Percentiles rank a stretch among this genome's conserved stretches.
phyloP scores from a whole-genome alignment of 768 basidiomycete species.

The Chalciporus pseudorubinellus region DNA sequence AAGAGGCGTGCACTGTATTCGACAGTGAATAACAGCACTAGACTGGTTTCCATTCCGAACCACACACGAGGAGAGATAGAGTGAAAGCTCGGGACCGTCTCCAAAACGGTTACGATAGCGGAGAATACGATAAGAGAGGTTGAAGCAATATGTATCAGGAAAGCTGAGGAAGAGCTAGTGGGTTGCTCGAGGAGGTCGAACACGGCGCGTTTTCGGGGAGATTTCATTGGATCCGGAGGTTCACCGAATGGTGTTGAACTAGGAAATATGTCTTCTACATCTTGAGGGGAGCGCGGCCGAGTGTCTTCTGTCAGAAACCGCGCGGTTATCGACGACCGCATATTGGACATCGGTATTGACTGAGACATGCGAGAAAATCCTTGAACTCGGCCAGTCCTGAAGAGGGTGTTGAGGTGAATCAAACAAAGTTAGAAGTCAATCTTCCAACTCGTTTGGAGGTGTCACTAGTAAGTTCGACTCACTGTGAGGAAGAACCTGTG shows the following conservation, averaged over 20 bases:
- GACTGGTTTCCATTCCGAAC: slow-evolving; percentile 84
- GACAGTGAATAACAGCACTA: slow-evolving; percentile 83
- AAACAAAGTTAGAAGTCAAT: too few relatives aligned
- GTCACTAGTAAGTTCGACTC: too few relatives aligned
- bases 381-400: too few relatives aligned
- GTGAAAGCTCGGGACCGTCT: slow-evolving; percentile 78
- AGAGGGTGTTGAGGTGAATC: too few relatives aligned
- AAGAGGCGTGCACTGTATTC: slow-evolving; percentile 74
- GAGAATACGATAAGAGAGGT: slow-evolving; percentile 73
- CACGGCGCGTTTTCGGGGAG: slow-evolving; percentile 60
- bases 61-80: slow-evolving; percentile 66
- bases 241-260: slow-evolving; percentile 35
- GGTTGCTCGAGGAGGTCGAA: slow-evolving; percentile 79
- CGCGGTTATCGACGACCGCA: slow-evolving; percentile 27
- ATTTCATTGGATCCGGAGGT: slow-evolving; percentile 25
- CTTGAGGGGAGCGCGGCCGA: slow-evolving; percentile 30
- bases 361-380: slow-evolving; percentile 24
- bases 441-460: too few relatives aligned
- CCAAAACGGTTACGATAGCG: slow-evolving; percentile 72
- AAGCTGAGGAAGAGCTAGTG: slow-evolving; percentile 71
- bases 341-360: slow-evolving; percentile 28
- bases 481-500: too few relatives aligned
- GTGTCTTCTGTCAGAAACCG: slow-evolving; percentile 47
- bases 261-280: slow-evolving; percentile 40
- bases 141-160: slow-evolving; percentile 67